Evolutionary conservation across 176 grass and related monocot genomes (phyloP).

Genomic region (Avena atlantica): DNA sequence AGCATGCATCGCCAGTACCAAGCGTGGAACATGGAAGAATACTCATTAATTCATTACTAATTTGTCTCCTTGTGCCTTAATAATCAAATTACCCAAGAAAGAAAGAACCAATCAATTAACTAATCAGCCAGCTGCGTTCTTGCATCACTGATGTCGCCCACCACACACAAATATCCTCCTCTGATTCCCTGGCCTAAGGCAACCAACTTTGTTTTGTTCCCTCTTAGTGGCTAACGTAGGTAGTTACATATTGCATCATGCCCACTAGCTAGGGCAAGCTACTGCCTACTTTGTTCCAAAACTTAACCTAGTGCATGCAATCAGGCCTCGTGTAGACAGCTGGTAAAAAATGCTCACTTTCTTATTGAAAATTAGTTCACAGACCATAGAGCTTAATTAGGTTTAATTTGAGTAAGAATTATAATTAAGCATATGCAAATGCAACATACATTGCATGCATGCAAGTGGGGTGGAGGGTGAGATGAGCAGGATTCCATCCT

Average conservation of each 20-base stretch:
- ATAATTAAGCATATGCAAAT: neutral
- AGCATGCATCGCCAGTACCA: too few relatives aligned
- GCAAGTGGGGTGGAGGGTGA: conserved; percentile 3
- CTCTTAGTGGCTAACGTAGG: neutral
- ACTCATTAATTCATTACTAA: neutral
- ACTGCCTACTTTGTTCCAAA: neutral
- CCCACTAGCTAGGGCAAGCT: neutral
- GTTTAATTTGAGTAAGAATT: too few relatives aligned
- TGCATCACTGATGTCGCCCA: neutral
- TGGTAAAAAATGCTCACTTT: neutral
- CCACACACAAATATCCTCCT: conserved; percentile 6
- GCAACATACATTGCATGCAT: neutral
- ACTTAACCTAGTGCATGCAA: too few relatives aligned
- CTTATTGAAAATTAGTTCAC: too few relatives aligned
- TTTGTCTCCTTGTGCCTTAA: neutral
- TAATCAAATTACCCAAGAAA: neutral
- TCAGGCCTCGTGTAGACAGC: too few relatives aligned
- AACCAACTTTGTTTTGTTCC: conserved; percentile 6
- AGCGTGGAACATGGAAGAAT: neutral
- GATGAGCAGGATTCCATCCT: conserved; percentile 10
- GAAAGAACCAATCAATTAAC: neutral
- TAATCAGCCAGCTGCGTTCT: neutral
- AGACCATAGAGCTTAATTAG: too few relatives aligned
- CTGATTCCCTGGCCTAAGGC: neutral
- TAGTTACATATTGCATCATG: conserved; percentile 15